phyloP scores from a whole-genome alignment of 345 rosid species.

The Anacardium occidentale region DNA sequence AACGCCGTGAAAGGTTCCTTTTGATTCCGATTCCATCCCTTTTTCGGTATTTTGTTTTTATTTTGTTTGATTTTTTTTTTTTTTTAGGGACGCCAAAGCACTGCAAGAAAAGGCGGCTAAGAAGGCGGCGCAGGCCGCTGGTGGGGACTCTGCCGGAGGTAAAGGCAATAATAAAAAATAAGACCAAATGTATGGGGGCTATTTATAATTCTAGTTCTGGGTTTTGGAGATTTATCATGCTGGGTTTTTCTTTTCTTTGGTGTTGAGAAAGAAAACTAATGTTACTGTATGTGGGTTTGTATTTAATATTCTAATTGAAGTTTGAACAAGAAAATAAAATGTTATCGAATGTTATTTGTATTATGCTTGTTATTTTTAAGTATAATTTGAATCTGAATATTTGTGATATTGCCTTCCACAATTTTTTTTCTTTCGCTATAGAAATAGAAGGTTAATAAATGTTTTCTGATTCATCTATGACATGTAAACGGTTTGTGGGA shows the following conservation, averaged over 20 bases:
- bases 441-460: no score
- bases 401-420: no score
- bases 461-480: no score
- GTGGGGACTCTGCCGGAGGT: constrained; percentile 40
- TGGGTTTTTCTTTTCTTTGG: neutral
- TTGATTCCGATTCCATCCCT: neutral
- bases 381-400: no score
- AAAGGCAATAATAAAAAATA: constrained; percentile 33
- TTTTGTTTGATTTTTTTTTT: neutral
- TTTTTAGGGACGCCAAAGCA: constrained; percentile 85
- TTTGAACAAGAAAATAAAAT: neutral
- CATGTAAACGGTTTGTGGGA: no score
- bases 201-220: neutral
- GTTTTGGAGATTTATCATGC: neutral
- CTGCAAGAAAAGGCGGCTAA: constrained; percentile 83
- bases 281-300: neutral
- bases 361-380: neutral
- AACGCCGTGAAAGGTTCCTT: constrained; percentile 50
- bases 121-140: constrained; percentile 75
- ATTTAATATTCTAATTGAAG: neutral
- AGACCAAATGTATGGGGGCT: neutral
- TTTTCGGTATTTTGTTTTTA: neutral
- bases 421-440: no score
- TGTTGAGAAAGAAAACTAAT: neutral
- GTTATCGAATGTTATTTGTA: neutral